Conservation (phyloP, 1,284 basidiomycete genomes). For the Stygiomarasmius scandens region DNA sequence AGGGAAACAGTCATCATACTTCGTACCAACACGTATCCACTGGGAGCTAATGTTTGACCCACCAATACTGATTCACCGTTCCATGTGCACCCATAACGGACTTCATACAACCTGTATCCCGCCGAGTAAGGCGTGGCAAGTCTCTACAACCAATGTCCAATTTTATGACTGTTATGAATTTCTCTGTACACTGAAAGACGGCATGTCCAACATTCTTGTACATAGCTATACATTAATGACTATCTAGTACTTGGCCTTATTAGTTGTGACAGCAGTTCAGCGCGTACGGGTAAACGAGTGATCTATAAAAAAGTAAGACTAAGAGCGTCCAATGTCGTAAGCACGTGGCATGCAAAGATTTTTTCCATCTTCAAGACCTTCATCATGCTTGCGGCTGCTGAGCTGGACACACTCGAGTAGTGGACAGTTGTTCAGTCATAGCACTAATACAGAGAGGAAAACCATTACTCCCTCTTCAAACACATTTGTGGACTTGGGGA, state of each 20-base stretch:
- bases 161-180: background rate
- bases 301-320: too few relatives aligned
- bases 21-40: conserved; percentile 16
- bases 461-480: conserved; percentile 3
- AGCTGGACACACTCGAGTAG: conserved; percentile 17
- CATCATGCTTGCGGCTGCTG: background rate
- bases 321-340: background rate
- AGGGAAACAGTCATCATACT: conserved; percentile 41
- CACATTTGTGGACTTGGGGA: conserved; percentile 53
- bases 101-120: background rate
- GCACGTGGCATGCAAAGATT: conserved; percentile 9
- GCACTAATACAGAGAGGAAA: conserved; percentile 20
- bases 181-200: background rate
- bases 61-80: too few relatives aligned
- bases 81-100: background rate
- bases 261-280: too few relatives aligned
- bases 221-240: background rate
- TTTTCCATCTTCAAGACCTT: background rate
- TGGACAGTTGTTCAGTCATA: conserved; percentile 22
- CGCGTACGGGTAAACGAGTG: too few relatives aligned
- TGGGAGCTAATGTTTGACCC: background rate
- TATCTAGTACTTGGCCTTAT: background rate
- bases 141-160: background rate
- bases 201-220: background rate
- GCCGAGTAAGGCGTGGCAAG: background rate